Conservation (phyloP, 495 filamentous ascomycete genomes). For the Durotheca rogersii region DNA sequence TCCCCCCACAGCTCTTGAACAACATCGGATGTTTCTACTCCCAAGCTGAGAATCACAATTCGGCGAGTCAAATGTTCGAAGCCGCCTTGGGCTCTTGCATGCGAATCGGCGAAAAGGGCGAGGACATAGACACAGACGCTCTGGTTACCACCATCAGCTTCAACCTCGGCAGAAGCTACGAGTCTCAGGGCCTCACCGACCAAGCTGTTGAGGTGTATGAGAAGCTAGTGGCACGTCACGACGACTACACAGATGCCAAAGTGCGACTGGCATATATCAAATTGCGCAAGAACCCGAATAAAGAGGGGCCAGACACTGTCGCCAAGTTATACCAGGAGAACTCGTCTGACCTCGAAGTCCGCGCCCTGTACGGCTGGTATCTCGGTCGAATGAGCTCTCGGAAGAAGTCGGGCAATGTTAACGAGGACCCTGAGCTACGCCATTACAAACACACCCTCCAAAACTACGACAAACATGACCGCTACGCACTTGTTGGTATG, state of each 20-base stretch:
- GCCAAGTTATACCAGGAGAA: slow-evolving; percentile 77
- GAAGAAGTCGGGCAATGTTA: slow-evolving; percentile 73
- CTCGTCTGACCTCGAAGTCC: slow-evolving; percentile 81
- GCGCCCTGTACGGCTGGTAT: slow-evolving; percentile 92
- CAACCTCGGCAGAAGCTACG: slow-evolving; percentile 95
- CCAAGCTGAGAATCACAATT: slow-evolving; percentile 75
- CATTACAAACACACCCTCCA: slow-evolving; percentile 96
- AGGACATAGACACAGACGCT: slow-evolving; percentile 77
- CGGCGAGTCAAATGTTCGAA: slow-evolving; percentile 85
- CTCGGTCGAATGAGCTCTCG: slow-evolving; percentile 72
- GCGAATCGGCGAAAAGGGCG: slow-evolving; percentile 65
- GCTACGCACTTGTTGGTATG: slow-evolving; percentile 93
- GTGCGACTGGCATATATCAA: slow-evolving; percentile 86
- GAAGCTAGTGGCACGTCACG: slow-evolving; percentile 74
- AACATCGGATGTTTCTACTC: slow-evolving; percentile 96
- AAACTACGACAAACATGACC: slow-evolving; percentile 92
- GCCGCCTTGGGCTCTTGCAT: slow-evolving; percentile 83
- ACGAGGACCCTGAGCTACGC: slow-evolving; percentile 85
- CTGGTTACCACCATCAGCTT: slow-evolving; percentile 92
- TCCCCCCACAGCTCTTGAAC: slow-evolving; percentile 90
- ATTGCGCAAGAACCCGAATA: slow-evolving; percentile 75
- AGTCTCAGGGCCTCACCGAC: slow-evolving; percentile 75
- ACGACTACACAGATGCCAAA: slow-evolving; percentile 87
- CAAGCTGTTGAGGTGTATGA: slow-evolving; percentile 87
- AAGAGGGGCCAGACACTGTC: slow-evolving; percentile 83